Percentiles rank a stretch among this genome's conserved stretches.
Conservation (phyloP, 768 basidiomycete species). For the Lactifluus rugatus region DNA sequence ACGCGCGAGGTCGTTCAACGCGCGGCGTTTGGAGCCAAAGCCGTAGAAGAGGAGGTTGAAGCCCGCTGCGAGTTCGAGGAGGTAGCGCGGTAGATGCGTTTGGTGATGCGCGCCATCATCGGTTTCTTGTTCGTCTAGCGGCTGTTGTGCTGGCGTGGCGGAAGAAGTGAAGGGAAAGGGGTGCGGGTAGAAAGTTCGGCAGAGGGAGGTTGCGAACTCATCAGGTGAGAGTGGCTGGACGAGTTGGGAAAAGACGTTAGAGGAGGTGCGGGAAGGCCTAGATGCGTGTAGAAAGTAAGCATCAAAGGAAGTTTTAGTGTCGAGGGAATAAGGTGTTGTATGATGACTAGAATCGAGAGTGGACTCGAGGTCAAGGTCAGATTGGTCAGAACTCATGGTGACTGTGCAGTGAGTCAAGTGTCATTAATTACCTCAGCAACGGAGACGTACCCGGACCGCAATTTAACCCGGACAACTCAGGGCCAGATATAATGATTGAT, state of each 20-base stretch:
- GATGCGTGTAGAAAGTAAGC: constrained; percentile 68
- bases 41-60: constrained; percentile 89
- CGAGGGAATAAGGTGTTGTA: constrained; percentile 43
- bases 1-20: constrained; percentile 68
- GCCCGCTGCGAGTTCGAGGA: constrained; percentile 65
- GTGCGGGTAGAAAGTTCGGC: constrained; percentile 21
- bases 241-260: constrained; percentile 68
- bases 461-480: too few relatives aligned
- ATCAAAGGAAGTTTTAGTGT: constrained; percentile 73
- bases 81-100: constrained; percentile 47
- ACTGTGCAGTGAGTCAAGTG: too few relatives aligned
- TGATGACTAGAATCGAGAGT: constrained; percentile 12
- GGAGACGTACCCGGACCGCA: background rate
- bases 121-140: constrained; percentile 25
- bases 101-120: constrained; percentile 26
- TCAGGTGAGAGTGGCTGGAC: constrained; percentile 62
- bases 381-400: constrained; percentile 3
- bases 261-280: constrained; percentile 60
- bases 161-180: constrained; percentile 22
- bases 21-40: constrained; percentile 71
- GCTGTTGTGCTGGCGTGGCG: background rate
- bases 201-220: constrained; percentile 39
- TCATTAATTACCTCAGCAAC: background rate
- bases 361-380: constrained; percentile 9
- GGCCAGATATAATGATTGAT: too few relatives aligned